Base-by-base conservation (phyloP, 768 basidiomycete genomes). In the Gloeophyllum trabeum region DNA sequence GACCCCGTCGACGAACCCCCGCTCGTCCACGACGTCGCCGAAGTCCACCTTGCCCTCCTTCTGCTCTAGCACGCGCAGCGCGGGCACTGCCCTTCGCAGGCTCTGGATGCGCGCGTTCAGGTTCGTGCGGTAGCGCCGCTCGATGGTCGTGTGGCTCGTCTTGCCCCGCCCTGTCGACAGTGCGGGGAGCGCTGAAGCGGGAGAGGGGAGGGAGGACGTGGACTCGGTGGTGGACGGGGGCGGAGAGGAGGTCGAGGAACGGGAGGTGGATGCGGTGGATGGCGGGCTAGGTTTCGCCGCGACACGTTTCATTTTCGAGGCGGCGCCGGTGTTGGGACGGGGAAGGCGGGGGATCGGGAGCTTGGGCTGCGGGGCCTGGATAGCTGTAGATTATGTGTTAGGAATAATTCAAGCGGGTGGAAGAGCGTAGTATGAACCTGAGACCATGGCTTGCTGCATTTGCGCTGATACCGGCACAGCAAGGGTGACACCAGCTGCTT, bases 1-100 rank as follows among this genome's bases (percentile, higher is more conserved):
- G 54, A 93, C 86, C n/a, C 90, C 90, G 51, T 93, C 90, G 2
- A 91, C 81, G 49, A 81, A 90, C 3, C 90, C 90, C 3, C 87
- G 73, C 26, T 80, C 77, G 46, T 91, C 87, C n/a, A 86, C 75
- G 2, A 74, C 63, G 50, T 83, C 81, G 4, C 69, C 43, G 43
- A 39, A 43, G 21, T 23, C 26, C 10, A 10, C 28, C 41, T 42
- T 30, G 30, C 40, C 21, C 28, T 32, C 54, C 46, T 72, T 70
- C 47, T 74, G 70, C 46, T 89, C 86, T 4, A 89, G 65, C 14
- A 86, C 78, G 3, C 87, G 81, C 28, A 91, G 70, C 0, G 88
- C 88, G 4, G 88, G 88, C 1, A 91, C 86, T 10, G 88, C 79
- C 53, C 78, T 75, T 46, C 83, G 79, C 38, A 91, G 66, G 41